Percentiles rank a stretch among this genome's conserved stretches.
Conservation (phyloP, 345 rosid species). For the Theobroma cacao region DNA sequence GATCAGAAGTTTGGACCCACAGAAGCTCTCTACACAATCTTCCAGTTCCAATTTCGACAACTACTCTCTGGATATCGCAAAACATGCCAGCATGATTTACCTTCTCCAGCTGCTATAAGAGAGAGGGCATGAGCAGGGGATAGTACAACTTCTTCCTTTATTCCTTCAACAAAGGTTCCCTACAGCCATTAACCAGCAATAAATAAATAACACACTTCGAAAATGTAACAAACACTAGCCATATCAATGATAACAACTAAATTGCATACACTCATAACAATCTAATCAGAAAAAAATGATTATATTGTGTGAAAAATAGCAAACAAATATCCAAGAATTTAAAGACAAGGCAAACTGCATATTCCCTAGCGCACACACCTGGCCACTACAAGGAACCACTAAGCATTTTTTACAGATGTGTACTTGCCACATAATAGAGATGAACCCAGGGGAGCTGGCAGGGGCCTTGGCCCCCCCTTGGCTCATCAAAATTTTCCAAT, state of each 20-base stretch:
- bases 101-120: conserved; percentile 99
- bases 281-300: background rate
- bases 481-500: too few relatives aligned
- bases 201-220: conserved; percentile 12
- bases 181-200: conserved; percentile 29
- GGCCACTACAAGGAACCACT: background rate
- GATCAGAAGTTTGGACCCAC: background rate
- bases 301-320: background rate
- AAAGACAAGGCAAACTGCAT: background rate
- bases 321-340: background rate
- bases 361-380: background rate
- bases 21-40: background rate
- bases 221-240: background rate
- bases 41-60: conserved; percentile 1
- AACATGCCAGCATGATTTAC: conserved; percentile 35
- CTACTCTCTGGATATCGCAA: background rate
- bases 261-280: background rate
- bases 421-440: background rate
- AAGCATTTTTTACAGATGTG: background rate
- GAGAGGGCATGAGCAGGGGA: conserved; percentile 99
- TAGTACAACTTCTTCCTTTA: conserved; percentile 97
- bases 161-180: conserved; percentile 99
- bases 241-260: background rate
- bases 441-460: too few relatives aligned
- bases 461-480: too few relatives aligned